Evolutionary conservation across 495 filamentous ascomycete genomes (phyloP).

Genomic region (Hypomontagnella monticulosa): DNA sequence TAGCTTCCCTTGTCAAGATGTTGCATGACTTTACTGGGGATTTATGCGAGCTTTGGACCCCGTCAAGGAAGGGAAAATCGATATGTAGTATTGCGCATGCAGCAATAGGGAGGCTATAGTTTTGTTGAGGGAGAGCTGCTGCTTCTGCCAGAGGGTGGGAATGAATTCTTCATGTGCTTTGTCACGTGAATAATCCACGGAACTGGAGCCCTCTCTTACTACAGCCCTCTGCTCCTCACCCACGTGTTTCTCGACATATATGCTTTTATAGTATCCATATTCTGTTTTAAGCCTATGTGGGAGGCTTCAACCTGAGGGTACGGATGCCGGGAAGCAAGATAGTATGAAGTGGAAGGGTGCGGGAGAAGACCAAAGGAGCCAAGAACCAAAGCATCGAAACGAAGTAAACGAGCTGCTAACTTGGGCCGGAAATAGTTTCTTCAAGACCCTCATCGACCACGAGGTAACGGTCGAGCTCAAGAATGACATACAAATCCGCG

Average conservation of each 20-base stretch:
- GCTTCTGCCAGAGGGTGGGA: not conserved
- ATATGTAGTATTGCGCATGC: too few species aligned
- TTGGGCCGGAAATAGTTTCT: slow-evolving; percentile 72
- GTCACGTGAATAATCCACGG: slow-evolving; percentile 22
- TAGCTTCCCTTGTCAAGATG: not conserved
- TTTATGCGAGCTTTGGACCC: too few species aligned
- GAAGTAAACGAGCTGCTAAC: slow-evolving; percentile 14
- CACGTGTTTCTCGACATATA: not conserved
- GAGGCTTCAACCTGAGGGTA: not conserved
- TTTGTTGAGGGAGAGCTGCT: not conserved
- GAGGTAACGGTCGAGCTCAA: slow-evolving; percentile 97
- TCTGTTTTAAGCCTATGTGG: not conserved
- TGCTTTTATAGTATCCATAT: not conserved
- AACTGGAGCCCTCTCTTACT: not conserved
- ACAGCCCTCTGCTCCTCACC: not conserved
- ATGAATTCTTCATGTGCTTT: not conserved
- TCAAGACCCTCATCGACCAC: slow-evolving; percentile 98
- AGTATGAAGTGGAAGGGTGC: not conserved
- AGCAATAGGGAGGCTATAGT: not conserved
- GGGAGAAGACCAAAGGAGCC: not conserved
- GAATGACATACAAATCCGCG: slow-evolving; percentile 96
- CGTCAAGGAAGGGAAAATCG: too few species aligned
- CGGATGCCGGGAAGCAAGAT: not conserved
- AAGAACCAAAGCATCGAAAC: not conserved
- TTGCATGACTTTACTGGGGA: not conserved